Base-by-base conservation (phyloP, 2,329 filamentous ascomycete genomes). In the Chaetomiaceae sp. region DNA sequence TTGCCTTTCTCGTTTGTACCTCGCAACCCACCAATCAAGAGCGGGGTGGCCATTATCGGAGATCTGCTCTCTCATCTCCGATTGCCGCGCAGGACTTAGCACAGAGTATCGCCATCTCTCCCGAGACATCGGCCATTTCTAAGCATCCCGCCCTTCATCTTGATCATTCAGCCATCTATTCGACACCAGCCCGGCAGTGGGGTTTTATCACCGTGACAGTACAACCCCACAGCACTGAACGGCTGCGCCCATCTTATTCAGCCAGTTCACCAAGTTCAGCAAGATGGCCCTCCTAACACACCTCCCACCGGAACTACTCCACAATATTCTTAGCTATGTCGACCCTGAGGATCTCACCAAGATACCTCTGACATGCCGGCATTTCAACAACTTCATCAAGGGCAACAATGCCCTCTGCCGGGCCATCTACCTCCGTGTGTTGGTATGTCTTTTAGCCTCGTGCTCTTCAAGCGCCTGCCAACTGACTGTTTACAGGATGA, bases 291-390 rank as follows among this genome's bases (percentile, higher is more conserved):
- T 61, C 51, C 48, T 75, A n/a, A 68, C 65, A 0, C 64, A 70
- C 38, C 75, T 86, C 20, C 82, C 84, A 8, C 73, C 78, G 6
- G 85, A 89, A 71, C 75, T 87, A 37, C 65, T 87, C 23, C 80
- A 85, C 61, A 71, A 77, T 62, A 80, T 88, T 58, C 71, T 89
- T 57, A 68, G 66, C 53, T 74, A 76, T 58, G 73, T 86, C 33
- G 68, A 78, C 25, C 80, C 82, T 1, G 65, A 68, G 36, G 84
- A 87, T 57, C 68, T 89, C 8, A 71, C 74, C 1, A 64, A 68
- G 7, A 64, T 87, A 40, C 73, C 75, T 33, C 67, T 66, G 54
- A 76, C 77, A 42, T 86, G 80, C 64, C 73, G 69, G 16, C 65
- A 62, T 10, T 69, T 90, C 42, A 68, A 79, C 54, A 66, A 70